Conservation (phyloP, 2,329 filamentous ascomycete species). For the Grosmannia clavigera region DNA sequence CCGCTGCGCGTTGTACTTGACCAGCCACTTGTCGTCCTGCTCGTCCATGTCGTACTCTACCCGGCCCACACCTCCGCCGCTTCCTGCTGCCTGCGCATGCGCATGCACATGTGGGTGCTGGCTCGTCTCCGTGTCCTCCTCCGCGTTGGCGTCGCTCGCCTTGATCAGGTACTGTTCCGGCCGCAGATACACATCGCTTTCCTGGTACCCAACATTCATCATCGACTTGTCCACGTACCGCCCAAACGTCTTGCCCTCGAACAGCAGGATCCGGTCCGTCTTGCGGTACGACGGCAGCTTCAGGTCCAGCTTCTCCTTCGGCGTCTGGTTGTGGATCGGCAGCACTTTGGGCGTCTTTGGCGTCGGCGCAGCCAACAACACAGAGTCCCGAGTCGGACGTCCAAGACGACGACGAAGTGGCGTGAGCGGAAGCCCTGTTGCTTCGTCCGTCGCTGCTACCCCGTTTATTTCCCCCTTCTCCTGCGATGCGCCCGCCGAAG, state of each 20-base stretch:
- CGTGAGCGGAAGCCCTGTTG: constrained; percentile 3
- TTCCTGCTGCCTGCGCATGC: constrained; percentile 4
- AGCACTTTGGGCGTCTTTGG: constrained; percentile 52
- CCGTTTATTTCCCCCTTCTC: constrained; percentile 15
- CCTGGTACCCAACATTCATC: constrained; percentile 92
- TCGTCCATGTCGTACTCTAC: constrained; percentile 99
- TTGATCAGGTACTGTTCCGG: constrained; percentile 62
- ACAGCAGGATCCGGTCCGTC: constrained; percentile 66
- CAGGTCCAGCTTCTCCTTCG: constrained; percentile 66
- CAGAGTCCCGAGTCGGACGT: constrained; percentile 37
- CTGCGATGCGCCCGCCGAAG: not conserved
- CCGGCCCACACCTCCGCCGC: constrained; percentile 48
- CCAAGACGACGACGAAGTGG: constrained; percentile 23
- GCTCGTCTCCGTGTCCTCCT: constrained; percentile 43
- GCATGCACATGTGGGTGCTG: not conserved
- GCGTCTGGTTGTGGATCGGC: constrained; percentile 68
- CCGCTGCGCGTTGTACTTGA: constrained; percentile 67
- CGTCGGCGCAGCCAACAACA: constrained; percentile 18
- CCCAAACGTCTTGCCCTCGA: constrained; percentile 74
- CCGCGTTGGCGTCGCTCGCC: constrained; percentile 43
- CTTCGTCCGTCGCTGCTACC: constrained; percentile 18
- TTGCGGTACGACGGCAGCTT: constrained; percentile 64
- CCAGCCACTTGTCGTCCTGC: constrained; percentile 93
- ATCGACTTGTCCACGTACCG: constrained; percentile 94
- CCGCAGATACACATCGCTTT: constrained; percentile 77